Percentiles rank a stretch among this genome's conserved stretches.
phyloP scores from a whole-genome alignment of 305 asterid genomes.

The Fraxinus ornus region DNA sequence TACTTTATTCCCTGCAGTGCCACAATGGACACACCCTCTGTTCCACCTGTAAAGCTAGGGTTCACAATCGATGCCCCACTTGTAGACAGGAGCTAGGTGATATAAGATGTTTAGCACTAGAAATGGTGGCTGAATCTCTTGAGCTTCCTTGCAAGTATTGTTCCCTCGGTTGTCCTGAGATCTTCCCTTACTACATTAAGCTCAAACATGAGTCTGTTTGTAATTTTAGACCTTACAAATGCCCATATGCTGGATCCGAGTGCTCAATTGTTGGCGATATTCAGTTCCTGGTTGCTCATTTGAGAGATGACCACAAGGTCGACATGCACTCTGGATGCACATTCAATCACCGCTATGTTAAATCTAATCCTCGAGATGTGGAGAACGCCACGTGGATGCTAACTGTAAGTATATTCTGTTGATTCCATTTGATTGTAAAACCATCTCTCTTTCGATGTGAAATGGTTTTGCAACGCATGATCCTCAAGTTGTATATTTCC shows the following conservation, averaged over 20 bases:
- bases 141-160: constrained; percentile 81
- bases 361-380: constrained; percentile 86
- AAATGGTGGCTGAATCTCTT: constrained; percentile 87
- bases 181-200: constrained; percentile 80
- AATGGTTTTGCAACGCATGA: background rate
- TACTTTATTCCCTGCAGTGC: constrained; percentile 50
- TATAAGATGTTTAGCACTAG: constrained; percentile 85
- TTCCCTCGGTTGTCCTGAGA: constrained; percentile 80
- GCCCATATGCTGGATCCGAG: constrained; percentile 95
- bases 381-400: constrained; percentile 97
- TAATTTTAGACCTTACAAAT: constrained; percentile 76
- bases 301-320: constrained; percentile 84
- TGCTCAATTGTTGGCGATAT: constrained; percentile 79
- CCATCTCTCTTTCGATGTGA: background rate
- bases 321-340: constrained; percentile 94
- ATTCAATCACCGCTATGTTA: constrained; percentile 86
- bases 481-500: background rate
- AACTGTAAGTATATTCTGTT: constrained; percentile 57
- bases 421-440: background rate
- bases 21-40: constrained; percentile 85
- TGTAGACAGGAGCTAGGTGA: constrained; percentile 91
- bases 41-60: constrained; percentile 81
- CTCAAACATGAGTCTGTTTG: constrained; percentile 78
- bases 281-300: constrained; percentile 63
- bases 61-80: constrained; percentile 81